These are phyloP conservation scores for Capronia americana DNA, from an alignment of 2,329 filamentous ascomycete species.

Conservation along the genomic window DNA sequence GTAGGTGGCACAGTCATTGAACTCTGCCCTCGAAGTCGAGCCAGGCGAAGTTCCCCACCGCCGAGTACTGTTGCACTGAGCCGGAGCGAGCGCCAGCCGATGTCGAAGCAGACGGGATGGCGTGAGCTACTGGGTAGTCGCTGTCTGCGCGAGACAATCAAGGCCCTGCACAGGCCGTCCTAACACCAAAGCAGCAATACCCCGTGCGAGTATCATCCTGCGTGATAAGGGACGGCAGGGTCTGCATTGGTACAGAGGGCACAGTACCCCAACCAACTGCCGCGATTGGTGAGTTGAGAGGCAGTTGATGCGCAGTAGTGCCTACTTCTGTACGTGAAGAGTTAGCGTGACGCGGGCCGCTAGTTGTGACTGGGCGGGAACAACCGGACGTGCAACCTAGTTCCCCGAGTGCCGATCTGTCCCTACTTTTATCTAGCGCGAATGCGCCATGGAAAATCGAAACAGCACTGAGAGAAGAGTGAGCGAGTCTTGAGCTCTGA, in stretches of 20 bases:
- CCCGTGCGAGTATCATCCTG: not conserved
- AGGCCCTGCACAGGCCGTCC: not conserved
- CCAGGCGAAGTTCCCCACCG: not conserved
- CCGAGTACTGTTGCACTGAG: not conserved
- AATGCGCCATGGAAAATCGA: not conserved
- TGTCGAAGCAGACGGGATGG: slow-evolving; percentile 2
- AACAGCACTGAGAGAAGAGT: not conserved
- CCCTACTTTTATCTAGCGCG: not conserved
- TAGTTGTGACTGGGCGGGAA: not conserved
- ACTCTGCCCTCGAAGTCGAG: not conserved
- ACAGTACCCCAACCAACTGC: not conserved
- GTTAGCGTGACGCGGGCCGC: not conserved
- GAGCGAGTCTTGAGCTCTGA: not conserved
- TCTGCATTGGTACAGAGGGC: not conserved
- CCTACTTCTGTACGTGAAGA: not conserved
- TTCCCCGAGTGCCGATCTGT: not conserved
- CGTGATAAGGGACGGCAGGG: not conserved
- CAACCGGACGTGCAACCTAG: not conserved
- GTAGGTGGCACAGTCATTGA: not conserved
- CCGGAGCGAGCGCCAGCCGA: slow-evolving; percentile 1
- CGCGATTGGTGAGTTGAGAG: not conserved
- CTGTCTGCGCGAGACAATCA: not conserved
- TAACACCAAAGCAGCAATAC: slow-evolving; percentile 1
- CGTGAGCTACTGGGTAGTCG: not conserved
- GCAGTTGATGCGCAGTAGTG: not conserved